These are phyloP conservation scores for Xylariaceae sp. DNA, from an alignment of 2,329 filamentous ascomycete genomes.

Conservation along the genomic window DNA sequence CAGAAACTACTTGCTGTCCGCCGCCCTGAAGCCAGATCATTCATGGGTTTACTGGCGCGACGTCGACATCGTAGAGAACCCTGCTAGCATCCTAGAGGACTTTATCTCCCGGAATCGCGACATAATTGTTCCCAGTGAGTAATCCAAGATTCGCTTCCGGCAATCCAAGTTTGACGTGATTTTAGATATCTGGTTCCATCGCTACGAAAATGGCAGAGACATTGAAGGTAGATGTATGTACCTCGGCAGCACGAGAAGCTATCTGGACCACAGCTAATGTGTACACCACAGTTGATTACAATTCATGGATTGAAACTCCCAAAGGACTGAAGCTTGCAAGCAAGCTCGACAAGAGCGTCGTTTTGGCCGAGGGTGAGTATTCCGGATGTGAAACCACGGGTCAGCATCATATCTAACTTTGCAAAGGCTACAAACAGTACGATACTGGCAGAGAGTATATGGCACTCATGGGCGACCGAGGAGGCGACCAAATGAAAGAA, in stretches of 20 bases:
- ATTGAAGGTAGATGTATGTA: slow-evolving; percentile 90
- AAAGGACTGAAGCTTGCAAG: slow-evolving; percentile 73
- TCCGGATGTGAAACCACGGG: slow-evolving; percentile 1
- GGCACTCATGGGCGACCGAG: slow-evolving; percentile 87
- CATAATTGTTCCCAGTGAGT: slow-evolving; percentile 84
- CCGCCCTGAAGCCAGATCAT: slow-evolving; percentile 86
- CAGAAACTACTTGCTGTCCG: slow-evolving; percentile 82
- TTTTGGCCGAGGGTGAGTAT: slow-evolving; percentile 79
- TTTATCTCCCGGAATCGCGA: slow-evolving; percentile 93
- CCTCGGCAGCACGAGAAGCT: too few species aligned
- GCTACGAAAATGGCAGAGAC: slow-evolving; percentile 71
- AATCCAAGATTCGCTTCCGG: slow-evolving; percentile 32
- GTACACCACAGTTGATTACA: slow-evolving; percentile 77
- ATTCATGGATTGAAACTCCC: slow-evolving; percentile 95
- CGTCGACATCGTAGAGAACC: slow-evolving; percentile 91
- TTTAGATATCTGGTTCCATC: slow-evolving; percentile 93
- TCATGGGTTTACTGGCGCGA: slow-evolving; percentile 99
- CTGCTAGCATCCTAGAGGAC: slow-evolving; percentile 83
- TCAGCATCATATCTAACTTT: slow-evolving; percentile 11
- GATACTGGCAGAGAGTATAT: slow-evolving; percentile 88
- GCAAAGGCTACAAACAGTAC: slow-evolving; percentile 81
- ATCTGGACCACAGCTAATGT: too few species aligned
- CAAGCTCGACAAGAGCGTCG: slow-evolving; percentile 70
- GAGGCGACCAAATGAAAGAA: slow-evolving; percentile 86
- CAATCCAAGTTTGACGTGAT: slow-evolving; percentile 6